Conservation (phyloP, 2,329 filamentous ascomycete species). For the Cladosporium sp. region DNA sequence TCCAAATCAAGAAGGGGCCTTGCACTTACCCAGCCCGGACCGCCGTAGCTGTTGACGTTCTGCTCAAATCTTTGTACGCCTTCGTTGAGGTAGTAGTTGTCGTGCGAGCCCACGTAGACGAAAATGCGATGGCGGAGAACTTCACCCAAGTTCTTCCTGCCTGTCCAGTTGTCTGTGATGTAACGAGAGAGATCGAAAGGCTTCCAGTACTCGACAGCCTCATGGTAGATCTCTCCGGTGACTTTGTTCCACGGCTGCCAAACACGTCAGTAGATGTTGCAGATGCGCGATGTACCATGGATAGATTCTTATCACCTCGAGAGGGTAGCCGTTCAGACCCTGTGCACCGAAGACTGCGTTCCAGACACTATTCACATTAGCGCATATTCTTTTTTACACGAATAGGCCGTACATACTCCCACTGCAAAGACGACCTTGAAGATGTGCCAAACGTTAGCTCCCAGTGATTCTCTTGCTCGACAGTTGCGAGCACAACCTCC, state of each 20-base stretch:
- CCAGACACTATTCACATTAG: slow-evolving; percentile 30
- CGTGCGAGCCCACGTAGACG: slow-evolving; percentile 39
- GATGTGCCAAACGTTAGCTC: slow-evolving; percentile 40
- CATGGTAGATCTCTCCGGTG: slow-evolving; percentile 41
- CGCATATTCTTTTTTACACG: background rate
- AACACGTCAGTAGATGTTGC: background rate
- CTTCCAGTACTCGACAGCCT: slow-evolving; percentile 41
- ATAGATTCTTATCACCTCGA: slow-evolving; percentile 27
- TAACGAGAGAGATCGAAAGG: slow-evolving; percentile 39
- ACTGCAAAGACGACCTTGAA: slow-evolving; percentile 38
- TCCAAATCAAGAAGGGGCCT: background rate
- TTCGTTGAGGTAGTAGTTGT: slow-evolving; percentile 41
- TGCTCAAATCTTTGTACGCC: slow-evolving; percentile 40
- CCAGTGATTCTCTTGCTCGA: slow-evolving; percentile 41
- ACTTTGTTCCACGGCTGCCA: slow-evolving; percentile 40
- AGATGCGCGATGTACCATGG: background rate
- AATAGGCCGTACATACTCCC: slow-evolving; percentile 30
- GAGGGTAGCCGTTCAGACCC: slow-evolving; percentile 37
- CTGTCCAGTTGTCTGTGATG: slow-evolving; percentile 38
- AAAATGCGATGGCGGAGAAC: slow-evolving; percentile 36
- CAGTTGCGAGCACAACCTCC: slow-evolving; percentile 31
- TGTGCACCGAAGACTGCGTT: slow-evolving; percentile 36
- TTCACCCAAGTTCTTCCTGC: slow-evolving; percentile 35
- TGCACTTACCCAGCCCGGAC: slow-evolving; percentile 31
- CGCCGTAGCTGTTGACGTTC: slow-evolving; percentile 35